Evolutionary conservation across 345 rosid species (phyloP).

Genomic region (Chamaenerion angustifolium): DNA sequence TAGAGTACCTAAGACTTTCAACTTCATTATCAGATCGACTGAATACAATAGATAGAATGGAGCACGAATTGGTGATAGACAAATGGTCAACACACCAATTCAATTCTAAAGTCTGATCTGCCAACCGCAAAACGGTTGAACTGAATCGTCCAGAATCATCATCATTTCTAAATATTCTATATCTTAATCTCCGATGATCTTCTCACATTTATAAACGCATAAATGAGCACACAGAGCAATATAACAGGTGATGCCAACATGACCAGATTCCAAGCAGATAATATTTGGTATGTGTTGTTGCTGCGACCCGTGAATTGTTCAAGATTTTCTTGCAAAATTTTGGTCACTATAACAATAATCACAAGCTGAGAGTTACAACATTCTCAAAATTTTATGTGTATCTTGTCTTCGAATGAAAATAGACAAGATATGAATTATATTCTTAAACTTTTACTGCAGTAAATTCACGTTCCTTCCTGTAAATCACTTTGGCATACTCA

Average conservation of each 20-base stretch:
- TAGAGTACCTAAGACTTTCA: too few relatives aligned
- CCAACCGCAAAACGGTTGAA: too few relatives aligned
- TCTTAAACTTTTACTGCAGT: conserved; percentile 19
- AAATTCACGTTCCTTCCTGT: conserved; percentile 41
- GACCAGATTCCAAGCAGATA: conserved; percentile 25
- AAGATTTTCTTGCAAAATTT: conserved; percentile 28
- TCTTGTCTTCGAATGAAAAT: background rate
- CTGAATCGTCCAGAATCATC: background rate
- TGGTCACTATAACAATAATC: too few relatives aligned
- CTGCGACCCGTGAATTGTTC: conserved; percentile 19
- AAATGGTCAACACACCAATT: too few relatives aligned
- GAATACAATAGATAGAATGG: too few relatives aligned
- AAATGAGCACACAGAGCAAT: conserved; percentile 20
- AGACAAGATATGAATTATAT: conserved; percentile 3
- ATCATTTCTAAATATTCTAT: conserved; percentile 10
- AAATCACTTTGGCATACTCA: conserved; percentile 57
- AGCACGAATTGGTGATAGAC: too few relatives aligned
- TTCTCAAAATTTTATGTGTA: background rate
- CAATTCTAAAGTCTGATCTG: too few relatives aligned
- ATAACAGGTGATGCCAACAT: conserved; percentile 22
- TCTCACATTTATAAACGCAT: conserved; percentile 52
- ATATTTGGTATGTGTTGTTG: conserved; percentile 13
- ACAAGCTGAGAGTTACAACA: background rate
- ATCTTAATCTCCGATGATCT: conserved; percentile 63
- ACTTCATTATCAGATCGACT: too few relatives aligned